Percentiles rank a stretch among this genome's conserved stretches.
Conservation (phyloP, 2,329 filamentous ascomycete species). For the Trichophaea hybrida region DNA sequence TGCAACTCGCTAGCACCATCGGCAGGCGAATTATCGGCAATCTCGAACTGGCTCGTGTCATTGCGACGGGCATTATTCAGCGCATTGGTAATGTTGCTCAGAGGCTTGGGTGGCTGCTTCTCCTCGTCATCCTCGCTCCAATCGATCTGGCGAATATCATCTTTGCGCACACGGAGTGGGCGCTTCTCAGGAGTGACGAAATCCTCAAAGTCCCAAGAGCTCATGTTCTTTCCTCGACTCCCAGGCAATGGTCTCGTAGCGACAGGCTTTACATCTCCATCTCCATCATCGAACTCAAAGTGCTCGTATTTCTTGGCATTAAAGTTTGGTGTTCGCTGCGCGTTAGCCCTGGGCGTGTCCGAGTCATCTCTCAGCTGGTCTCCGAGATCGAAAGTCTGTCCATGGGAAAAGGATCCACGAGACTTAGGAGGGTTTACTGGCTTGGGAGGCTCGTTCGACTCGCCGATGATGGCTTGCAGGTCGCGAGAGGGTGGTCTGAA, state of each 20-base stretch:
- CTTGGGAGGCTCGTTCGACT: conserved; percentile 33
- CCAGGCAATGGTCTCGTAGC: conserved; percentile 14
- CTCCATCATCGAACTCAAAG: conserved; percentile 62
- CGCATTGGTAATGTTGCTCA: conserved; percentile 7
- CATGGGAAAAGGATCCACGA: conserved; percentile 25
- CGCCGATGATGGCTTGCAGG: conserved; percentile 54
- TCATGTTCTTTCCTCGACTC: conserved; percentile 43
- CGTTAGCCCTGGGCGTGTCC: conserved; percentile 12
- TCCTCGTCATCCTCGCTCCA: conserved; percentile 59
- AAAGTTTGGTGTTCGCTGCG: conserved; percentile 40
- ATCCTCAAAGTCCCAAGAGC: conserved; percentile 79
- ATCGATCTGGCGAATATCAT: conserved; percentile 59
- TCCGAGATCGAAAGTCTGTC: conserved; percentile 42
- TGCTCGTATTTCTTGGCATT: conserved; percentile 72
- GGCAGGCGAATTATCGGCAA: conserved; percentile 52
- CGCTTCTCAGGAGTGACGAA: conserved; percentile 72
- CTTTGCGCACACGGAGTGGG: conserved; percentile 45
- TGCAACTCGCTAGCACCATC: conserved; percentile 37
- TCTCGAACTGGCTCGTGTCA: conserved; percentile 63
- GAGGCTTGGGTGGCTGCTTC: conserved; percentile 35
- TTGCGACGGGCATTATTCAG: conserved; percentile 36
- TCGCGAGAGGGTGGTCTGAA: conserved; percentile 42
- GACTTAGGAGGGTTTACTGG: conserved; percentile 28
- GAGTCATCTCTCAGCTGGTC: conserved; percentile 28
- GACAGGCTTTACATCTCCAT: conserved; percentile 34